Evolutionary conservation across 1,139 yeast genomes (phyloP).

Genomic region (Geotrichum australiense): DNA sequence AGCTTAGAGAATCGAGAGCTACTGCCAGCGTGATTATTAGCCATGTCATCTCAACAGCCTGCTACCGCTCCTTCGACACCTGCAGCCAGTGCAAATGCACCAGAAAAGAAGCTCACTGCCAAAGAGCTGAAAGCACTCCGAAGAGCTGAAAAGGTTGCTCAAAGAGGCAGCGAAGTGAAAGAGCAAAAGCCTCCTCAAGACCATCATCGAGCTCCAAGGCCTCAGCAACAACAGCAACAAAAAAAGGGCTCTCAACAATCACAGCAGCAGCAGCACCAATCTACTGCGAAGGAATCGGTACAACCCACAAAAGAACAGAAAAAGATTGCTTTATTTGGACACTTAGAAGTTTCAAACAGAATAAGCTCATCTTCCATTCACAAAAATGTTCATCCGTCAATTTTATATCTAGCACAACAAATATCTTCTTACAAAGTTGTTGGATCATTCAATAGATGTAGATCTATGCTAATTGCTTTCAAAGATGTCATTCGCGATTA

Average conservation of each 20-base stretch:
- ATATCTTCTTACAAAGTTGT: constrained; percentile 79
- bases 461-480: constrained; percentile 80
- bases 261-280: neutral
- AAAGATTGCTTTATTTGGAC: constrained; percentile 62
- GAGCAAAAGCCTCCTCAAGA: constrained; percentile 17
- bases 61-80: neutral
- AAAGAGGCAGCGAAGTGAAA: constrained; percentile 53
- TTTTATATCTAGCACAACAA: constrained; percentile 70
- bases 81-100: too few species aligned
- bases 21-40: constrained; percentile 12
- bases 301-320: constrained; percentile 27
- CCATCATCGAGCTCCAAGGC: neutral
- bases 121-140: constrained; percentile 83
- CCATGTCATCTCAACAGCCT: neutral
- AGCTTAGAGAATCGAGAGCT: too few species aligned
- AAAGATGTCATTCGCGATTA: constrained; percentile 74
- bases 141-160: constrained; percentile 85
- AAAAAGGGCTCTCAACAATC: constrained; percentile 2
- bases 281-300: neutral
- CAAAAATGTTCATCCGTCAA: constrained; percentile 80
- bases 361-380: constrained; percentile 29
- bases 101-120: constrained; percentile 45
- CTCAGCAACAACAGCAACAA: neutral
- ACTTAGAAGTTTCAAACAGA: constrained; percentile 55
- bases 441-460: constrained; percentile 83